Conservation (phyloP, 495 filamentous ascomycete genomes). For the Viridothelium virens region DNA sequence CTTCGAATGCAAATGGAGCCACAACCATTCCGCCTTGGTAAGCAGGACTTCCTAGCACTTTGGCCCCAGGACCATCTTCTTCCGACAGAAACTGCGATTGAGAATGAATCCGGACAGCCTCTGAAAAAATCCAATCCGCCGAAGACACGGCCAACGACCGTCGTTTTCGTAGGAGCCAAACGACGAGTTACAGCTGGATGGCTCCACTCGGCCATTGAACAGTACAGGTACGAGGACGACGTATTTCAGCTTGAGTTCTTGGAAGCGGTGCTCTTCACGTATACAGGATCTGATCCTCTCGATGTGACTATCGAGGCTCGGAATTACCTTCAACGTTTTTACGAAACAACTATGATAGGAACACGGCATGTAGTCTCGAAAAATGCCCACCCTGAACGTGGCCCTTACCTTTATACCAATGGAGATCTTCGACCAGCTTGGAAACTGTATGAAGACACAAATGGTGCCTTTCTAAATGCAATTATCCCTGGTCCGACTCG, state of each 20-base stretch:
- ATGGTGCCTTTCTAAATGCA: not conserved
- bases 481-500: not conserved
- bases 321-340: not conserved
- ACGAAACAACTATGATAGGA: not conserved
- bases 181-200: not conserved
- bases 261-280: not conserved
- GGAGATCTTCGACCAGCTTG: not conserved
- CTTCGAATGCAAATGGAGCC: not conserved
- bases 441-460: not conserved
- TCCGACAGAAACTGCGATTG: not conserved
- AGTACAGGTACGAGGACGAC: not conserved
- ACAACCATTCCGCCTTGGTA: not conserved
- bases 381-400: not conserved
- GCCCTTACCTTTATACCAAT: not conserved
- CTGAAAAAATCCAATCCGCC: not conserved
- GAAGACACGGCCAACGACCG: not conserved
- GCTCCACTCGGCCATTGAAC: not conserved
- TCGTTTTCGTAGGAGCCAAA: not conserved
- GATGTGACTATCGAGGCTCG: not conserved
- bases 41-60: not conserved
- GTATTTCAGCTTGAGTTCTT: not conserved
- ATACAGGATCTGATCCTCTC: not conserved
- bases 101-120: no score
- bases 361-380: not conserved
- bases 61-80: not conserved